Evolutionary conservation across 805 yeast species (phyloP), one percentile per base, ranked within the genome.

Genomic region (Spencermartinsiella europaea): DNA sequence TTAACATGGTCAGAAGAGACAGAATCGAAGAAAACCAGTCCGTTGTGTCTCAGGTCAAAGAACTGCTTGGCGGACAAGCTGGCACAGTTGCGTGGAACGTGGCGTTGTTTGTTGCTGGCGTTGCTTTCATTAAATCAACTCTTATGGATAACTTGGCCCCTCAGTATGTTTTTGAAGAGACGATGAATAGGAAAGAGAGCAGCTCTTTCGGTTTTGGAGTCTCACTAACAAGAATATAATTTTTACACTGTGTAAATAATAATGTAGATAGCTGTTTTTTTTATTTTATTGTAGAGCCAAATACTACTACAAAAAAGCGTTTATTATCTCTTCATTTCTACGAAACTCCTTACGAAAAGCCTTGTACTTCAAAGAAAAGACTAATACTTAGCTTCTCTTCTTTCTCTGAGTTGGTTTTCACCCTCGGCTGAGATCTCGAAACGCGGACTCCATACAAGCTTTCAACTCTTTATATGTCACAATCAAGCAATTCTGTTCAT

Each of bases 401-500:
- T n/a, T n/a, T n/a, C n/a, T n/a, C n/a, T n/a, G n/a, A n/a, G n/a
- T n/a, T n/a, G n/a, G n/a, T 25, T 25, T 12, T 25, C 31, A 25
- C 31, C 74, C 56, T 16, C 67, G 71, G 40, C 70, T 68, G 36
- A 85, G 70, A 40, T 72, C 74, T 51, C 85, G 72, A 62, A 87
- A 87, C 15, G 84, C 79, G 48, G 74, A 69, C 50, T 83, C 91
- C 33, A 89, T 73, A 56, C 85, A 66, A 54, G 77, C 83, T 62
- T 65, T 69, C 52, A 93, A 70, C 65, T 89, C 96, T 67, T 84
- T 85, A 64, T 84, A 93, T 56, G 90, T 80, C 45, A 87, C 83
- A 35, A 93, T 81, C 50, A 93, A 69, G 63, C 97, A 89, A 38
- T 79, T 83, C 69, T 81, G 82, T 61, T 88, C 95, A 63, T 90